phyloP scores from a whole-genome alignment of 257 asterid species.

The Striga asiatica region DNA sequence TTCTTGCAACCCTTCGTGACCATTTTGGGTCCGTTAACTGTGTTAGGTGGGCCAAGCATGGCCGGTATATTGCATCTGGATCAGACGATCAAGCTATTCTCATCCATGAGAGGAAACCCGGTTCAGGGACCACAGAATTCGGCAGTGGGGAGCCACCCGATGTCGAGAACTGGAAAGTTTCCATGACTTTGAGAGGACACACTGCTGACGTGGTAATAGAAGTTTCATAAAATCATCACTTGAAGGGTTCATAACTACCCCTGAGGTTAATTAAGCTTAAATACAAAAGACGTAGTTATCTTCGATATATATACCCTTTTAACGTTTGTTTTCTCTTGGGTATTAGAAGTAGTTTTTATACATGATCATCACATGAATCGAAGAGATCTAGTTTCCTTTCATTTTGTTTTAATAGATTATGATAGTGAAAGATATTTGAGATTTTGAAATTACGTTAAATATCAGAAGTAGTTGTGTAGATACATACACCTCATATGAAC shows the following conservation, averaged over 20 bases:
- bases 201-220: conserved; percentile 95
- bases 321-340: not conserved
- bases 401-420: no score
- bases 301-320: not conserved
- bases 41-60: conserved; percentile 98
- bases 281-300: not conserved
- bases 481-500: no score
- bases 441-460: no score
- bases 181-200: conserved; percentile 96
- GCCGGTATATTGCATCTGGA: conserved; percentile 91
- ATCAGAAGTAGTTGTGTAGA: no score
- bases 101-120: conserved; percentile 93
- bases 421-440: no score
- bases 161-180: conserved; percentile 93
- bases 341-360: no score
- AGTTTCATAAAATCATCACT: not conserved
- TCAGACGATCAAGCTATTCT: conserved; percentile 95
- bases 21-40: conserved; percentile 98
- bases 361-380: no score
- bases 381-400: no score
- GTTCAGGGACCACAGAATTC: conserved; percentile 90
- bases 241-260: not conserved
- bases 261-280: not conserved
- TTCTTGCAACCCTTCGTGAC: conserved; percentile 85
- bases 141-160: conserved; percentile 99